These are phyloP conservation scores for Xylaria sp. DNA, from an alignment of 2,329 filamentous ascomycete species.

Conservation along the genomic window DNA sequence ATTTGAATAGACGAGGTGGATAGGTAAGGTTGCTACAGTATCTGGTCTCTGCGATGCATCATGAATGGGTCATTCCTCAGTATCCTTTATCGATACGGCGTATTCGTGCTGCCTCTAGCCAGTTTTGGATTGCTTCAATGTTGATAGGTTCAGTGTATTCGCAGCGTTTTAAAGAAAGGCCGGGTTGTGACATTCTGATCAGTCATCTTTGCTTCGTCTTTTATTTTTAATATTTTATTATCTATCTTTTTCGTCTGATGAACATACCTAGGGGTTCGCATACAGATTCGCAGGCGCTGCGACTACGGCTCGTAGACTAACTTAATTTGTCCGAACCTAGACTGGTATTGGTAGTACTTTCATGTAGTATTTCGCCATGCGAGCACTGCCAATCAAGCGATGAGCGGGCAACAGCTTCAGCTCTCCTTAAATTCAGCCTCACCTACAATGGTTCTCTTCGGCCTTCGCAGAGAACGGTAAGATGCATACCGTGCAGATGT, in stretches of 20 bases:
- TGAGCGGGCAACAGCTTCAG: neutral
- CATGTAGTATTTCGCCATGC: neutral
- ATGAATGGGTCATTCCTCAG: neutral
- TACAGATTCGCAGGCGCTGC: neutral
- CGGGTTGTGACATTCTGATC: neutral
- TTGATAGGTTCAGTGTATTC: neutral
- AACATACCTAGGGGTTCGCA: neutral
- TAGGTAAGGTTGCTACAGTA: neutral
- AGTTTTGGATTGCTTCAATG: neutral
- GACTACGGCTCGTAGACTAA: neutral
- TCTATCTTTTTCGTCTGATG: neutral
- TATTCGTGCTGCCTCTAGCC: neutral
- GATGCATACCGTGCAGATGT: neutral
- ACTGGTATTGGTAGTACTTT: too few species aligned
- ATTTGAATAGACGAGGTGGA: neutral
- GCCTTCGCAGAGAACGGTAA: neutral
- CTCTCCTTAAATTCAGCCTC: neutral
- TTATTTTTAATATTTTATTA: neutral
- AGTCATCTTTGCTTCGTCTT: neutral
- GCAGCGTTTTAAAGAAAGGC: neutral
- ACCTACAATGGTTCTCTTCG: neutral
- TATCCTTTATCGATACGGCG: slow-evolving; percentile 4
- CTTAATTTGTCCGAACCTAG: neutral
- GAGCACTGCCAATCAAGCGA: neutral
- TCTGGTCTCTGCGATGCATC: neutral